Conservation (phyloP, 805 yeast species). For the Kockiozyma suomiensis region DNA sequence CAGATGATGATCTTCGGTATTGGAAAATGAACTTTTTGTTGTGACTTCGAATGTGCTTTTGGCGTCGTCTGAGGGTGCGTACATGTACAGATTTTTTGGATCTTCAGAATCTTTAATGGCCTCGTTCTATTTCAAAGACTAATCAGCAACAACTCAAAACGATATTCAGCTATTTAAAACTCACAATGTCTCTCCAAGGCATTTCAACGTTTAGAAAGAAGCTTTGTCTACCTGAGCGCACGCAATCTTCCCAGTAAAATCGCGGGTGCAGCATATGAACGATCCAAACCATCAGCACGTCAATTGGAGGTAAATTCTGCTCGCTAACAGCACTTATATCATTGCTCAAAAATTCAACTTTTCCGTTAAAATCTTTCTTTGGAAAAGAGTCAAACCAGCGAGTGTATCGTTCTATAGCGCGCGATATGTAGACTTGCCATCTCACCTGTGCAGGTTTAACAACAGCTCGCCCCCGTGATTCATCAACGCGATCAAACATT, state of each 20-base stretch:
- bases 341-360: background rate
- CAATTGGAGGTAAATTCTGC: conserved; percentile 34
- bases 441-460: background rate
- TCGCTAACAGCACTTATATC: background rate
- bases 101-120: background rate
- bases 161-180: too few species aligned
- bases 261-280: conserved; percentile 35
- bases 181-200: conserved; percentile 11
- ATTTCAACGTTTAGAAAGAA: background rate
- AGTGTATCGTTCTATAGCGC: conserved; percentile 19
- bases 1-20: background rate
- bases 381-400: conserved; percentile 16
- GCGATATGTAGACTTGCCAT: conserved; percentile 16
- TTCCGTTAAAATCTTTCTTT: background rate
- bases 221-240: conserved; percentile 2
- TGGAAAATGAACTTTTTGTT: background rate
- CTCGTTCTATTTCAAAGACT: background rate
- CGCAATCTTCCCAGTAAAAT: conserved; percentile 32
- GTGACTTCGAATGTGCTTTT: conserved; percentile 1
- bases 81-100: background rate
- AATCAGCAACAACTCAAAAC: background rate
- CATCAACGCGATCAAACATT: conserved; percentile 5
- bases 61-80: conserved; percentile 10
- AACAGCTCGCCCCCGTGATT: background rate
- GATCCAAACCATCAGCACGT: conserved; percentile 37